These are phyloP conservation scores for Xylariomycetidae sp. DNA, from an alignment of 2,329 filamentous ascomycete species.

Conservation along the genomic window DNA sequence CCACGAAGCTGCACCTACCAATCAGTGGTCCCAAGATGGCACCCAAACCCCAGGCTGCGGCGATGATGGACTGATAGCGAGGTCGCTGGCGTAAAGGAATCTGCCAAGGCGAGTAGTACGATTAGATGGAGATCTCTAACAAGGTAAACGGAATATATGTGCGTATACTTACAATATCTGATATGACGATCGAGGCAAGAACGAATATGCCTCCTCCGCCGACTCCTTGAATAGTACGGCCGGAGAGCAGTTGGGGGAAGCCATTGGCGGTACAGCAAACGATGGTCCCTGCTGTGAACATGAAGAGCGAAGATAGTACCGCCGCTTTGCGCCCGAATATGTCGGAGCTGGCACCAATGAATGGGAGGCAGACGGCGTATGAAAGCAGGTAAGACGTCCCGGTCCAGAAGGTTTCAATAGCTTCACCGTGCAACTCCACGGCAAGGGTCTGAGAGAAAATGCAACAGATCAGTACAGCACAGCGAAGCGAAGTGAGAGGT, in stretches of 20 bases:
- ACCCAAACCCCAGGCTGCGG: slow-evolving; percentile 11
- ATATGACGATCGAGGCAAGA: slow-evolving; percentile 8
- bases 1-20: too few species aligned
- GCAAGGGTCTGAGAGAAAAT: slow-evolving; percentile 3
- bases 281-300: slow-evolving; percentile 13
- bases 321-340: slow-evolving; percentile 7
- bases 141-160: not conserved
- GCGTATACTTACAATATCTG: slow-evolving; percentile 7
- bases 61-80: slow-evolving; percentile 9
- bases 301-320: slow-evolving; percentile 5
- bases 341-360: slow-evolving; percentile 6
- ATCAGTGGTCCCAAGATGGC: slow-evolving; percentile 11
- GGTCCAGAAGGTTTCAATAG: slow-evolving; percentile 11
- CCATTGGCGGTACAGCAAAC: slow-evolving; percentile 8
- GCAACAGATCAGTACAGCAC: not conserved
- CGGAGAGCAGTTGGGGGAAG: slow-evolving; percentile 6
- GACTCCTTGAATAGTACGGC: slow-evolving; percentile 12
- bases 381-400: slow-evolving; percentile 10
- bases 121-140: not conserved
- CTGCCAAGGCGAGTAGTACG: not conserved
- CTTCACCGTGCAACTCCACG: slow-evolving; percentile 3
- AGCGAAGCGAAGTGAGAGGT: not conserved
- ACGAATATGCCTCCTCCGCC: slow-evolving; percentile 13
- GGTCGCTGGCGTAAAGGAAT: slow-evolving; percentile 14
- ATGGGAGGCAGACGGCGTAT: slow-evolving; percentile 7